Conservation (phyloP, 805 yeast genomes). For the Ogataea siamensis region DNA sequence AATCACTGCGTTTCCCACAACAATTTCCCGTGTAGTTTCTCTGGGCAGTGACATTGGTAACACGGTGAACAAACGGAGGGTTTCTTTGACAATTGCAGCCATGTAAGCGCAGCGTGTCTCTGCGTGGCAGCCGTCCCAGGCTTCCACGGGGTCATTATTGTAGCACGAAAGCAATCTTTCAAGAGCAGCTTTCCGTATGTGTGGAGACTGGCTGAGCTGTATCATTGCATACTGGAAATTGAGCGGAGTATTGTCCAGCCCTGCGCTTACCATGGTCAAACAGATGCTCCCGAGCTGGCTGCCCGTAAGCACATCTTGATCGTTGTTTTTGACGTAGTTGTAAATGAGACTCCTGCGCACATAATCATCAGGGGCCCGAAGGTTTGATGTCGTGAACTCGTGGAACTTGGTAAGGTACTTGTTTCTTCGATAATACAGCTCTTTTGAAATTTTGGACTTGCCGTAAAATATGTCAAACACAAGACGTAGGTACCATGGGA, state of each 20-base stretch:
- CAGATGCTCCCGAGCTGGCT: slow-evolving; percentile 59
- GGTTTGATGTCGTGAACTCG: slow-evolving; percentile 27
- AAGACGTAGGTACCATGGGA: slow-evolving; percentile 42
- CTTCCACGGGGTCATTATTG: slow-evolving; percentile 24
- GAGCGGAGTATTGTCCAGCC: slow-evolving; percentile 68
- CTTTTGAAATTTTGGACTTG: slow-evolving; percentile 21
- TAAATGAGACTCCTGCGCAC: slow-evolving; percentile 28
- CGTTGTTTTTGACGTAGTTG: slow-evolving; percentile 22
- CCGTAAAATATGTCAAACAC: slow-evolving; percentile 17
- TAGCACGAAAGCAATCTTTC: slow-evolving; percentile 37
- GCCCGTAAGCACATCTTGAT: slow-evolving; percentile 26
- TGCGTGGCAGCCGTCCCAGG: slow-evolving; percentile 26
- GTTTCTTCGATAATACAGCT: slow-evolving; percentile 44
- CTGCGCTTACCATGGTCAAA: slow-evolving; percentile 76
- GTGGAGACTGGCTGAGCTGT: slow-evolving; percentile 46
- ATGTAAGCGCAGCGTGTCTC: slow-evolving; percentile 45
- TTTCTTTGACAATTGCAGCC: slow-evolving; percentile 59
- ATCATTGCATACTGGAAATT: slow-evolving; percentile 61
- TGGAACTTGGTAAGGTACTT: slow-evolving; percentile 44
- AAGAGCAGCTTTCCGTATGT: slow-evolving; percentile 45
- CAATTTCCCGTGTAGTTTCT: slow-evolving; percentile 50
- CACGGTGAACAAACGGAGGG: slow-evolving; percentile 60
- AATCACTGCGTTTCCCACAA: slow-evolving; percentile 39
- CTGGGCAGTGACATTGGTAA: slow-evolving; percentile 69
- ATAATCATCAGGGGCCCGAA: slow-evolving; percentile 9